Conservation (phyloP, 108 stramenopile species). For the Pseudonitzschia pungens region DNA sequence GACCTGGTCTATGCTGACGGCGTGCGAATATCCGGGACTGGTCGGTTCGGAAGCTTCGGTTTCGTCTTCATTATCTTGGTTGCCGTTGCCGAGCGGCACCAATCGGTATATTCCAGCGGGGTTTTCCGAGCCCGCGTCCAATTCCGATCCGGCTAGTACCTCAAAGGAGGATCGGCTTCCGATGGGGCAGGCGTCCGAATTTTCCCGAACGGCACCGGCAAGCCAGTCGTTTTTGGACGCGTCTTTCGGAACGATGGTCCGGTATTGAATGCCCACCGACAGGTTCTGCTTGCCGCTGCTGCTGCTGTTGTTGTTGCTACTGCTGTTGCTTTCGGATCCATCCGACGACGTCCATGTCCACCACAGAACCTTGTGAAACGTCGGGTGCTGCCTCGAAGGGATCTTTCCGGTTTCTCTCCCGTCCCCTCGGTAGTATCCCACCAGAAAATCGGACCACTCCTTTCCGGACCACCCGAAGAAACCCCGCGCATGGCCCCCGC, state of each 20-base stretch:
- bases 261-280: conserved; percentile 15
- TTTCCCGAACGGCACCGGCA: not conserved
- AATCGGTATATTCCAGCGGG: not conserved
- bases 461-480: conserved; percentile 29
- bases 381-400: not conserved
- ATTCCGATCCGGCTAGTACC: not conserved
- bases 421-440: conserved; percentile 7
- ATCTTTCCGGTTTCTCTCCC: not conserved
- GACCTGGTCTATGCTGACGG: conserved; percentile 21
- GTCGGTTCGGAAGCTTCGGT: not conserved
- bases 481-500: not conserved
- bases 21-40: not conserved
- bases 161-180: not conserved
- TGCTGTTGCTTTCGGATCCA: not conserved
- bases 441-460: conserved; percentile 34
- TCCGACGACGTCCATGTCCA: conserved; percentile 10
- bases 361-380: conserved; percentile 9
- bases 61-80: not conserved
- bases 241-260: not conserved
- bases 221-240: not conserved
- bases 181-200: not conserved
- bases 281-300: not conserved
- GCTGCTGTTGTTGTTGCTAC: not conserved
- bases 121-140: too few relatives aligned
- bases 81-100: not conserved